Conservation (phyloP, 2,329 filamentous ascomycete genomes). For the Chaetomium olivaceum region DNA sequence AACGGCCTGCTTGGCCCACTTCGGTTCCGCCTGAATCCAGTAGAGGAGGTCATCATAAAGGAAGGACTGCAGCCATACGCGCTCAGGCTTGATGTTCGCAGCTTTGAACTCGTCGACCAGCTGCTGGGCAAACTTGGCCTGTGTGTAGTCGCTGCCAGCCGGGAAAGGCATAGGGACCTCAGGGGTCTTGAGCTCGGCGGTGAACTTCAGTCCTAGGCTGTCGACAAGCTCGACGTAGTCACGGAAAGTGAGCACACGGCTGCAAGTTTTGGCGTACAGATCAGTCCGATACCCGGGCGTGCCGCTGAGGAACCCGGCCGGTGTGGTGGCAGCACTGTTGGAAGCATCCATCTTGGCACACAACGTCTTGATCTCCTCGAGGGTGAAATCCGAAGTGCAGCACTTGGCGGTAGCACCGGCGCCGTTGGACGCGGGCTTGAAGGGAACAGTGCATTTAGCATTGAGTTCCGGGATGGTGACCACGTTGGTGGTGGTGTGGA, state of each 20-base stretch:
- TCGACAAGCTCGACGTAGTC: slow-evolving; percentile 64
- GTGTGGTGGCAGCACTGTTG: slow-evolving; percentile 59
- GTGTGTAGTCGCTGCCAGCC: slow-evolving; percentile 59
- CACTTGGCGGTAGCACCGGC: slow-evolving; percentile 61
- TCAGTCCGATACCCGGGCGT: slow-evolving; percentile 65
- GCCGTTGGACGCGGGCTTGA: slow-evolving; percentile 55
- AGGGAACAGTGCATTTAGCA: slow-evolving; percentile 63
- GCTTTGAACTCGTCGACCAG: slow-evolving; percentile 61
- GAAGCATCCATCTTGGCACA: slow-evolving; percentile 71
- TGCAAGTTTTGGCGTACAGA: slow-evolving; percentile 62
- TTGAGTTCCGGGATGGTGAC: slow-evolving; percentile 61
- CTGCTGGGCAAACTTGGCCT: slow-evolving; percentile 64
- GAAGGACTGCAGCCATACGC: slow-evolving; percentile 67
- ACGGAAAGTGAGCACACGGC: slow-evolving; percentile 59
- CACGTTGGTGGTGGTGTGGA: slow-evolving; percentile 70
- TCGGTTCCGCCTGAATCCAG: slow-evolving; percentile 64
- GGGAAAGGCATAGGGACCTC: slow-evolving; percentile 70
- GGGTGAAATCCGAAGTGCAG: slow-evolving; percentile 71
- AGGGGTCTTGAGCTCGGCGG: slow-evolving; percentile 67
- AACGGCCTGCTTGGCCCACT: slow-evolving; percentile 62
- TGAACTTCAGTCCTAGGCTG: slow-evolving; percentile 61
- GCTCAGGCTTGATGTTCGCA: slow-evolving; percentile 52
- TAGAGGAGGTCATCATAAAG: slow-evolving; percentile 64
- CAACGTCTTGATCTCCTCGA: slow-evolving; percentile 65
- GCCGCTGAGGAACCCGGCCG: slow-evolving; percentile 58